Evolutionary conservation across 805 yeast species (phyloP), one percentile per base, ranked within the genome.

Genomic region (Cyberlindnera samutprakarnensis): DNA sequence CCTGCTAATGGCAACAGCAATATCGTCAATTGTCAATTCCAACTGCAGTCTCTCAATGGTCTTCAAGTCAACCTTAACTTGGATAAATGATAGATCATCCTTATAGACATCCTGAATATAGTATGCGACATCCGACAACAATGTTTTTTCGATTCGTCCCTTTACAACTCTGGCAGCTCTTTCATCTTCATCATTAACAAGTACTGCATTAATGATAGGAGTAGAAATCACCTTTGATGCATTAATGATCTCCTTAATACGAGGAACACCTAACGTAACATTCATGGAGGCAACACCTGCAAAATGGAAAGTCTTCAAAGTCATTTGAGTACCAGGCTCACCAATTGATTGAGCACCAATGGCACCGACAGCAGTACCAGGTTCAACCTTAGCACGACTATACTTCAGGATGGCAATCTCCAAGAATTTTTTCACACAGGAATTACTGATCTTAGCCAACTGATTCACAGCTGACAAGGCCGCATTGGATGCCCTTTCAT

Each of bases 251-350:
- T 92, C 98, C 62, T 92, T 92, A 56, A 92, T 90, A 73, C 98
- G 96, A 30, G 98, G 98, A 32, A 92, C 98, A 74, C 98, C 98
- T 46, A 92, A 72, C 0, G 98, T 92, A 44, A 90, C 95, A 66
- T 92, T 92, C 96, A 90, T 92, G 28, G 95, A 83, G 22, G 98
- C 97, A 36, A 92, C 98, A 70, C 98, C 98, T 51, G 98, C 98
- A 70, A 92, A 92, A 69, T 92, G 98, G 85, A 90, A 90, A 38
- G 94, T 82, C 56, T 82, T 82, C 53, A 82, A 70, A 5, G 98
- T 92, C 98, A 92, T 92, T 64, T 92, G 98, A 1, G 98, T 92
- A 57, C 97, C 98, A 15, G 98, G 98, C 55, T 90, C 98, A 64
- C 98, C 98, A 66, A 92, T 92, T 27, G 96, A 85, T 56, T 92